Conservation (phyloP, 768 basidiomycete species). For the Pholiota microspora region DNA sequence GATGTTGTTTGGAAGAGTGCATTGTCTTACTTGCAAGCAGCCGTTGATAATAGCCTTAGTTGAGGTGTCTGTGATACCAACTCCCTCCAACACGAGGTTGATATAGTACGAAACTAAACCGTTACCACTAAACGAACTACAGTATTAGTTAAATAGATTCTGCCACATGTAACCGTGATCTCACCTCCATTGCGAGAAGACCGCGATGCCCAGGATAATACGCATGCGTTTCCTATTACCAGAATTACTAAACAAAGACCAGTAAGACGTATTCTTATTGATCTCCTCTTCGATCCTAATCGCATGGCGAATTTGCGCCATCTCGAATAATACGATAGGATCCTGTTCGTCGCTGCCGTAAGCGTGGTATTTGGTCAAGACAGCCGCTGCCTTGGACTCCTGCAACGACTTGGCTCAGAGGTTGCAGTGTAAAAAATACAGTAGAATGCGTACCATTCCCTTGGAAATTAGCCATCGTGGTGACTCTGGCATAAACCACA, state of each 20-base stretch:
- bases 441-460: slow-evolving; percentile 42
- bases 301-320: slow-evolving; percentile 70
- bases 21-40: slow-evolving; percentile 21
- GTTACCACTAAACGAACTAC: slow-evolving; percentile 45
- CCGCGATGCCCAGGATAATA: slow-evolving; percentile 61
- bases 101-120: slow-evolving; percentile 75
- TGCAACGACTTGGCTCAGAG: slow-evolving; percentile 16
- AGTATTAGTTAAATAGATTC: not conserved
- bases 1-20: not conserved
- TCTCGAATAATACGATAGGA: slow-evolving; percentile 52
- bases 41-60: slow-evolving; percentile 34
- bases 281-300: slow-evolving; percentile 59
- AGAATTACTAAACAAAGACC: slow-evolving; percentile 51
- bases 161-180: slow-evolving; percentile 2
- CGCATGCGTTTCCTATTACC: slow-evolving; percentile 70
- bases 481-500: slow-evolving; percentile 66
- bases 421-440: not conserved
- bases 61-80: slow-evolving; percentile 52
- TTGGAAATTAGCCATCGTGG: slow-evolving; percentile 67
- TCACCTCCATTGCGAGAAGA: slow-evolving; percentile 76
- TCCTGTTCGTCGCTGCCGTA: slow-evolving; percentile 57
- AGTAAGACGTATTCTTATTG: slow-evolving; percentile 45
- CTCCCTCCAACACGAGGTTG: slow-evolving; percentile 59
- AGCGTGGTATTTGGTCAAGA: slow-evolving; percentile 71
- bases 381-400: slow-evolving; percentile 55